Percentiles rank a stretch among this genome's conserved stretches.
phyloP scores from a whole-genome alignment of 768 basidiomycete genomes.

The Boletus vermiculosoides region DNA sequence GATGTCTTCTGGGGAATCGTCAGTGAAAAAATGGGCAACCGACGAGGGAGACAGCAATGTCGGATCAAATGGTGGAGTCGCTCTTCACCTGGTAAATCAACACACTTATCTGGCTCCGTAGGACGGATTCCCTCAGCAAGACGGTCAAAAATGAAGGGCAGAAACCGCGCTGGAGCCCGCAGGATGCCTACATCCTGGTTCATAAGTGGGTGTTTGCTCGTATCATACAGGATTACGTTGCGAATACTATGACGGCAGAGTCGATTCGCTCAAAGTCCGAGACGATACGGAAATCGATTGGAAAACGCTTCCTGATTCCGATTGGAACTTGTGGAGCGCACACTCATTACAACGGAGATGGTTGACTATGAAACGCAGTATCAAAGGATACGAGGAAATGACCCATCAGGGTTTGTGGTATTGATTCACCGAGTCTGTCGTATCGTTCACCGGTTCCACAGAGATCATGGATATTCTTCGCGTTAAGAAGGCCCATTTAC shows the following conservation, averaged over 20 bases:
- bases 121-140: constrained; percentile 76
- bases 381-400: constrained; percentile 81
- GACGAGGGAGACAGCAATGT: constrained; percentile 77
- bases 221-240: background rate
- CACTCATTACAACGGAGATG: constrained; percentile 78
- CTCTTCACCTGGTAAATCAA: background rate
- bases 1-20: constrained; percentile 85
- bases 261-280: constrained; percentile 69
- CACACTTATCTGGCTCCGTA: constrained; percentile 25
- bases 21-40: constrained; percentile 73
- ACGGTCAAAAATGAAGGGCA: constrained; percentile 70
- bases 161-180: constrained; percentile 69
- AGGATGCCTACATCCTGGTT: constrained; percentile 77
- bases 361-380: constrained; percentile 73
- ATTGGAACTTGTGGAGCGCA: constrained; percentile 85
- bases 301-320: constrained; percentile 69
- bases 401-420: constrained; percentile 61
- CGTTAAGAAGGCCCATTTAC: constrained; percentile 66
- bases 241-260: constrained; percentile 38
- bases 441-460: constrained; percentile 28
- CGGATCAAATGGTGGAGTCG: constrained; percentile 76
- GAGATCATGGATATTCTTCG: constrained; percentile 82
- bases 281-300: constrained; percentile 86
- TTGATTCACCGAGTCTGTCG: background rate
- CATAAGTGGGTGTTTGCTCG: constrained; percentile 54